These are phyloP conservation scores for Salisapilia sapeloensis DNA, from an alignment of 352 stramenopile genomes.

Conservation along the genomic window DNA sequence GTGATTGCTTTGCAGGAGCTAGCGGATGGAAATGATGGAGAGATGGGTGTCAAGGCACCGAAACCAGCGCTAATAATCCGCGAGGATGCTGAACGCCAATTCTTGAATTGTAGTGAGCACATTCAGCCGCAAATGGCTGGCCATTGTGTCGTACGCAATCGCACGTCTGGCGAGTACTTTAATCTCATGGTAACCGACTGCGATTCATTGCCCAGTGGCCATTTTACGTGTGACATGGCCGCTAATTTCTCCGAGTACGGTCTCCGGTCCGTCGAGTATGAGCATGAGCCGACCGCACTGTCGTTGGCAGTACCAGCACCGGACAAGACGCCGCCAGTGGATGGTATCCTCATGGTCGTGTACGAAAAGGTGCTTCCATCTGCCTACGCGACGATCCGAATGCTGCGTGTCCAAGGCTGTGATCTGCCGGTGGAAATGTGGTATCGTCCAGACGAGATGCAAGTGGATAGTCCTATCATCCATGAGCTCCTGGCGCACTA, in stretches of 20 bases:
- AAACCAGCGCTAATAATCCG: too few species aligned
- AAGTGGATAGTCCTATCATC: constrained; percentile 64
- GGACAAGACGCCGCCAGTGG: constrained; percentile 29
- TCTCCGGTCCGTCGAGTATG: constrained; percentile 45
- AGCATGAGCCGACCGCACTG: constrained; percentile 45
- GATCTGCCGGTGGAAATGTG: constrained; percentile 68
- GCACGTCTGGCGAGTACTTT: constrained; percentile 59
- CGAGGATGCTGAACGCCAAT: constrained; percentile 53
- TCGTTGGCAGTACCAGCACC: constrained; percentile 35
- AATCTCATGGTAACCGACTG: constrained; percentile 71
- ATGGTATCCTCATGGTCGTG: constrained; percentile 73
- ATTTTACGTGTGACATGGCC: constrained; percentile 70
- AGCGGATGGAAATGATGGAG: too few species aligned
- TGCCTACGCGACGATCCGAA: constrained; percentile 60
- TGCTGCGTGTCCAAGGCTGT: constrained; percentile 61
- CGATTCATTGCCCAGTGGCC: constrained; percentile 42
- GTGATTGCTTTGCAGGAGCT: background rate
- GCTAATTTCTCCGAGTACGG: constrained; percentile 72
- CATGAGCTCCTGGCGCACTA: constrained; percentile 43
- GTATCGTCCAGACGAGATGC: constrained; percentile 77
- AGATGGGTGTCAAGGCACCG: constrained; percentile 11
- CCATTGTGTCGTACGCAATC: constrained; percentile 73
- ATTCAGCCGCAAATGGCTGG: constrained; percentile 58
- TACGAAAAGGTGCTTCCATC: constrained; percentile 68
- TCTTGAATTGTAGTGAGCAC: constrained; percentile 45